phyloP scores from a whole-genome alignment of 495 filamentous ascomycete genomes.

The Tuber calosporum region DNA sequence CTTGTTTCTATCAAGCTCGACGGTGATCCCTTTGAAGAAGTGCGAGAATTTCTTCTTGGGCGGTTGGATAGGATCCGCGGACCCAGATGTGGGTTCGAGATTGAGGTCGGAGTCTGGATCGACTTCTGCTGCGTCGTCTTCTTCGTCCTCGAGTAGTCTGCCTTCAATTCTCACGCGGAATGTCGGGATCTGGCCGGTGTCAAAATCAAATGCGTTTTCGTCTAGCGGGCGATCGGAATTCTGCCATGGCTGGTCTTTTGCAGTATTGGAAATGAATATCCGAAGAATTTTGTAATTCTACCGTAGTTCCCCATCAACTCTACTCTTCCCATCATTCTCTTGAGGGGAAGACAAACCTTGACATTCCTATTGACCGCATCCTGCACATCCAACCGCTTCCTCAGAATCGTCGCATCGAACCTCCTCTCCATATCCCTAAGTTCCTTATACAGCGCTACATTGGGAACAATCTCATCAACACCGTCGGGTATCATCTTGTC shows the following conservation, averaged over 20 bases:
- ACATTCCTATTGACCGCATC: constrained; percentile 72
- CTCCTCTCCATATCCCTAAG: constrained; percentile 80
- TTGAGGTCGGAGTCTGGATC: constrained; percentile 49
- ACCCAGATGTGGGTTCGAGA: constrained; percentile 42
- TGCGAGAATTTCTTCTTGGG: constrained; percentile 67
- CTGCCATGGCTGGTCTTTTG: constrained; percentile 93
- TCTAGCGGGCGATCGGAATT: constrained; percentile 51
- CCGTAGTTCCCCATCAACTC: neutral
- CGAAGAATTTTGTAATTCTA: constrained; percentile 74
- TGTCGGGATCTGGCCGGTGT: constrained; percentile 58
- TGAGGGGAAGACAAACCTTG: constrained; percentile 50
- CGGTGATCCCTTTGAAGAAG: constrained; percentile 85
- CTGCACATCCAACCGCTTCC: constrained; percentile 84
- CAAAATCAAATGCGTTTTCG: constrained; percentile 67
- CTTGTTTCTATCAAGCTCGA: constrained; percentile 70
- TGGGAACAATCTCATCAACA: constrained; percentile 76
- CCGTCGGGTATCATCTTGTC: constrained; percentile 91
- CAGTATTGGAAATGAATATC: constrained; percentile 93
- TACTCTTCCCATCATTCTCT: neutral
- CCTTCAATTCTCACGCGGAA: constrained; percentile 93
- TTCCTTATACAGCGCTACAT: constrained; percentile 70
- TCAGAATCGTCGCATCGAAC: constrained; percentile 87
- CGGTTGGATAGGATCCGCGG: constrained; percentile 41
- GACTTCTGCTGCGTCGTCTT: constrained; percentile 55
- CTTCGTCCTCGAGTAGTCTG: constrained; percentile 70